These are phyloP conservation scores for Pyrenophora seminiperda DNA, from an alignment of 2,329 filamentous ascomycete species.

Conservation along the genomic window DNA sequence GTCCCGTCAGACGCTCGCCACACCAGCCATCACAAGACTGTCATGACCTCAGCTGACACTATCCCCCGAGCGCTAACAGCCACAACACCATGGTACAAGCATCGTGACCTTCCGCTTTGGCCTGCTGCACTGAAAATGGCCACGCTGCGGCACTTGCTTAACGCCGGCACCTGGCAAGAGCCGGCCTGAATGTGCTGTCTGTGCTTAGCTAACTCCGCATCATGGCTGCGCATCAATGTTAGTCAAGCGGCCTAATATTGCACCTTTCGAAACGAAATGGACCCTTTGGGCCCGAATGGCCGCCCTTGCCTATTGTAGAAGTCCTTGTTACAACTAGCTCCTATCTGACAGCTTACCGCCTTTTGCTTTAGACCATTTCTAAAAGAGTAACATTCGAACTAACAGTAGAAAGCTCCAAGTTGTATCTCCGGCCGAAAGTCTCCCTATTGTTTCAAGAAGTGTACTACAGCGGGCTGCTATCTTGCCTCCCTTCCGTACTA, in stretches of 20 bases:
- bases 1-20: conserved; percentile 16
- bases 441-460: no score
- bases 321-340: no score
- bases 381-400: no score
- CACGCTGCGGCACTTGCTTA: conserved; percentile 16
- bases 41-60: conserved; percentile 29
- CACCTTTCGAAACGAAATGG: no score
- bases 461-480: not conserved
- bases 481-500: not conserved
- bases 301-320: no score
- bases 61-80: conserved; percentile 30
- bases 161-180: conserved; percentile 10
- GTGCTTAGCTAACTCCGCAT: conserved; percentile 11
- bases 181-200: conserved; percentile 4
- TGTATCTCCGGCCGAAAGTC: no score
- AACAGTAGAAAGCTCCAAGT: no score
- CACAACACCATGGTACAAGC: conserved; percentile 33
- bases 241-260: not conserved
- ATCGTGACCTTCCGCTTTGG: conserved; percentile 42
- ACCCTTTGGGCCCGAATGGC: no score
- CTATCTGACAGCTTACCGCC: no score
- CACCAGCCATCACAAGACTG: conserved; percentile 38
- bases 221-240: not conserved
- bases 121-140: conserved; percentile 21
- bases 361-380: no score